phyloP scores from a whole-genome alignment of 2,329 filamentous ascomycete species.

The Fusarium subtropicale region DNA sequence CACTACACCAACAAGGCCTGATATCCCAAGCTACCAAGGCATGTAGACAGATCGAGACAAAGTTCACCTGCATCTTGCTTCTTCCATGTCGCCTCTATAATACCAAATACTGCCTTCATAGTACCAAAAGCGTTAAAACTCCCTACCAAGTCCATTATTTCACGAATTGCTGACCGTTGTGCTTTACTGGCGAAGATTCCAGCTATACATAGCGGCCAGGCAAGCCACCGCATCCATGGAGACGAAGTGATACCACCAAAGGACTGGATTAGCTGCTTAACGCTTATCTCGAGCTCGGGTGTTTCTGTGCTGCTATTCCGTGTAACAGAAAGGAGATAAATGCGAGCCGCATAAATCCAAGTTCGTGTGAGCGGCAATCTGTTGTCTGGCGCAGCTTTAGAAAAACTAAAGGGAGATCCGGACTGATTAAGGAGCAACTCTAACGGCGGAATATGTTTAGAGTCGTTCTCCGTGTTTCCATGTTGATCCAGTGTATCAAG shows the following conservation, averaged over 20 bases:
- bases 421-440: too few species aligned
- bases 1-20: not conserved
- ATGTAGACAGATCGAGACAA: not conserved
- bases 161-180: not conserved
- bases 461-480: too few species aligned
- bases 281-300: too few species aligned
- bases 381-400: too few species aligned
- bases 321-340: too few species aligned
- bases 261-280: not conserved
- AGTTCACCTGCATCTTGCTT: not conserved
- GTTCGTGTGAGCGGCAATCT: too few species aligned
- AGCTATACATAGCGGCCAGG: not conserved
- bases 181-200: not conserved
- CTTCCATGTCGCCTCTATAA: not conserved
- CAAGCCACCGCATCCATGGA: not conserved
- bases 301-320: too few species aligned
- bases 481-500: too few species aligned
- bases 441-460: too few species aligned
- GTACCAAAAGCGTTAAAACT: not conserved
- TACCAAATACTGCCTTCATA: fast-evolving
- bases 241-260: not conserved
- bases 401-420: too few species aligned
- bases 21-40: not conserved
- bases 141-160: fast-evolving
- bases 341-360: too few species aligned